Evolutionary conservation across 2,329 filamentous ascomycete genomes (phyloP).

Genomic region (Stromatinia cepivora): DNA sequence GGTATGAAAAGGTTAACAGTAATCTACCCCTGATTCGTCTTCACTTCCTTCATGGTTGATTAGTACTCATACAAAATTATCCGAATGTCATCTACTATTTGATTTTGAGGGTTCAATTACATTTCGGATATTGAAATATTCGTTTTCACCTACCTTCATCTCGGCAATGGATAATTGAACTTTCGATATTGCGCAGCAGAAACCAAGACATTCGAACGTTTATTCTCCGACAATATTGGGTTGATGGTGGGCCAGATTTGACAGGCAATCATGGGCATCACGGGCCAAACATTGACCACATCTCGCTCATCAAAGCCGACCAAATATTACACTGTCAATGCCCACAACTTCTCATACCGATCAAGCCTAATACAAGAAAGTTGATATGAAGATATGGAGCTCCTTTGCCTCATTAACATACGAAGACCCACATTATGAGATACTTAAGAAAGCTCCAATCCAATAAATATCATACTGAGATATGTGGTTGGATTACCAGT

Average conservation of each 20-base stretch:
- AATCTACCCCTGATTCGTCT: slow-evolving; percentile 10
- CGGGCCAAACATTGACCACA: slow-evolving; percentile 7
- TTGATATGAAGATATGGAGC: background rate
- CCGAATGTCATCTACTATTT: background rate
- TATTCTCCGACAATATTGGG: background rate
- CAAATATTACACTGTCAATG: background rate
- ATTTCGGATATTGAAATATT: slow-evolving; percentile 9
- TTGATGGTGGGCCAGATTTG: background rate
- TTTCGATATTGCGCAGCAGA: slow-evolving; percentile 10
- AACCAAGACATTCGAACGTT: background rate
- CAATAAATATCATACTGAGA: background rate
- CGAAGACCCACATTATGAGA: background rate
- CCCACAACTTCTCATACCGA: slow-evolving; percentile 4
- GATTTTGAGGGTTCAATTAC: slow-evolving; percentile 6
- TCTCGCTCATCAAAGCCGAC: background rate
- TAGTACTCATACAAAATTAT: background rate
- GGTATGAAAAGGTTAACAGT: background rate
- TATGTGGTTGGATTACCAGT: background rate
- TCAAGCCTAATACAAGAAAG: background rate
- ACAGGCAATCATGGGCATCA: slow-evolving; percentile 7
- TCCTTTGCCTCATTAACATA: background rate
- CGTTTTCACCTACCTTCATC: background rate
- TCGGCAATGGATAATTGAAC: slow-evolving; percentile 1
- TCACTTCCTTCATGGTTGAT: background rate
- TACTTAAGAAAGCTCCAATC: background rate